Base-by-base conservation (phyloP, 1,284 basidiomycete species). In the Tremellales sp. region DNA sequence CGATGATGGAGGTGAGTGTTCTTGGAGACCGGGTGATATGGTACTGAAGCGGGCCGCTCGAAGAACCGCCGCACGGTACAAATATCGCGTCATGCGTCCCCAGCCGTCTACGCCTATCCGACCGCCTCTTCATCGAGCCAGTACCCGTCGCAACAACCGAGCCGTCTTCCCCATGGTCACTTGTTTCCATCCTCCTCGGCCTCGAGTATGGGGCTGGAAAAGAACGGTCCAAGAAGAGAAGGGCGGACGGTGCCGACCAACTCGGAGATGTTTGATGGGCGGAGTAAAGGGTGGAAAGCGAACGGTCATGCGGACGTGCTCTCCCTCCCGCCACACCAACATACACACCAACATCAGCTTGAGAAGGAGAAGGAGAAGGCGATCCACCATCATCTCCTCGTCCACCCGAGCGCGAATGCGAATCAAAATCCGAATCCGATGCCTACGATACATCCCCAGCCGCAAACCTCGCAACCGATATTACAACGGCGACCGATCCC, bases 1-100 rank as follows among this genome's bases (percentile, higher is more conserved):
- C 56, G 6, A 41, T 66, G 35, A 70, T 73, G 62, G 67, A 68
- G 5, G 69, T 71, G 47, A 60, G 69, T 61, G 18, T 29, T 25
- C 24, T 22, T 38, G 45, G 19, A 9, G n/a, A 18, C 36, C 41
- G 25, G 12, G 24, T 26, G 13, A 22, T 29, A 13, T 43, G 18
- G 28, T 18, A 14, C 35, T 33, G 24, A 26, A 10, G 21, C 24
- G 6, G 19, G 27, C 18, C 18, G 10, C 7, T 29, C 35, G 19
- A 43, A 54, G 21, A 48, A 12, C 13, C 51, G 41, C 22, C 46
- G 43, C n/a, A 19, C 35, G 4, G 14, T 40, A 21, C 46, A 47
- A 5, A 16, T 40, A 4, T 63, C 63, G 1, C 57, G 65, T 6
- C 56, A 68, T 33, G 63, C 57, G 10, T 65, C 65, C 1, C 63